Evolutionary conservation across 2,329 filamentous ascomycete genomes (phyloP), one percentile per base, ranked within the genome.

Genomic region (Fusarium domesticum): DNA sequence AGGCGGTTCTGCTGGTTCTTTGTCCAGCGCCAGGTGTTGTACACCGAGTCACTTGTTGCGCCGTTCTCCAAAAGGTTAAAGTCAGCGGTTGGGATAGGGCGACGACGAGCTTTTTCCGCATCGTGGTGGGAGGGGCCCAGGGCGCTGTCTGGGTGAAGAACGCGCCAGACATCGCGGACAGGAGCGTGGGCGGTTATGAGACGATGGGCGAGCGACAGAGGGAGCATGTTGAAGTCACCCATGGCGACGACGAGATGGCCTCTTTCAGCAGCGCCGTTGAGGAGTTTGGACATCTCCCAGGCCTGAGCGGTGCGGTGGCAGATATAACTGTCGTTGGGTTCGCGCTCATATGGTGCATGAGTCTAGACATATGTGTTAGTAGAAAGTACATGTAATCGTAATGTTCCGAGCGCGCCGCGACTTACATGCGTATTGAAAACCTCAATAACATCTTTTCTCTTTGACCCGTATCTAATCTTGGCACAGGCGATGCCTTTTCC

Each of bases 171-270:
- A 64, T 98, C 93, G 35, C 78, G 78, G 19, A 95, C 84, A 12
- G 85, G 84, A 8, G 85, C 82, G 61, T 90, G 84, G 4, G 83
- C 81, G 45, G 85, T 87, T 56, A 98, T 84, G 53, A 97, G 76
- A 42, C 83, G 80, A 70, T 97, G 89, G 23, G 87, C 85, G 50
- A 96, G 80, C 18, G 89, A 95, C 32, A 85, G 69, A 1, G 93
- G 93, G n/a, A 89, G 74, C 86, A 96, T 95, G 70, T 97, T 97
- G 72, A 97, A 96, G 71, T 97, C 93, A 18, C 93, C 93, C 42
- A 96, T 72, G 6, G 84, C 91, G 34, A 97, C 73, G 39, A 91
- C 90, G 20, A 97, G 75, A 64, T 92, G 87, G 6, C 90, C 89
- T 12, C 85, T 76, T 56, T 90, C 86, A 2, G 84, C 79, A 35